Base-by-base conservation (phyloP, 495 filamentous ascomycete genomes). In the Cercophora newfieldiana region DNA sequence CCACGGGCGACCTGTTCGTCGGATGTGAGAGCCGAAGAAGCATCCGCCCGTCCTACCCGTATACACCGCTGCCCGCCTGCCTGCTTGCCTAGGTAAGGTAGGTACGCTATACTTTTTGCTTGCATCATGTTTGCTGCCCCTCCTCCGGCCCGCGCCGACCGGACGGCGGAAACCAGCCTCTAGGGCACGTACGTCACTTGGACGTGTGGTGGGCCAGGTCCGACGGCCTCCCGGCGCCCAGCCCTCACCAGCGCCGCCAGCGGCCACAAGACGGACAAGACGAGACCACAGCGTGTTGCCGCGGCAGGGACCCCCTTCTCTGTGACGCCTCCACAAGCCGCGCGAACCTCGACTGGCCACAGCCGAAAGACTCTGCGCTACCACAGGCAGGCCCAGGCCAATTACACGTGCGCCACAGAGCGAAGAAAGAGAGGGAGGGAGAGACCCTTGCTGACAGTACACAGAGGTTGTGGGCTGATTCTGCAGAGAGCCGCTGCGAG, bases 1-100 rank as follows among this genome's bases (percentile, higher is more conserved):
- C 21, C 19, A 26, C 19, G 21, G 50, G 8, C 50, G 50, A 58
- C 55, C 55, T 21, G 25, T 33, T 29, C 29, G 55, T 58, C 55
- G 55, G 55, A 37, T 58, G 26, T 58, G 14, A 19, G 55, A 58
- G 29, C 55, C 55, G 55, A 58, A 33, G 55, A 30, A 19, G 55
- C 55, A 37, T 33, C 29, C 55, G 55, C 55, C 29, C 29, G 29
- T 37, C 26, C 26, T 33, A 37, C 29, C 29, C 29, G n/a, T 31
- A 19, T 58, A 37, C n/a, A n/a, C n/a, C n/a, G n/a, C n/a, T n/a
- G n/a, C n/a, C n/a, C n/a, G n/a, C n/a, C n/a, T n/a, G n/a, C n/a
- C n/a, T n/a, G n/a, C n/a, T n/a, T n/a, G n/a, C n/a, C n/a, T n/a
- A n/a, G n/a, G n/a, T n/a, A n/a, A n/a, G n/a, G n/a, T n/a, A n/a